Conservation (phyloP, 2,329 filamentous ascomycete species). For the Emmonsiellopsis sp. region DNA sequence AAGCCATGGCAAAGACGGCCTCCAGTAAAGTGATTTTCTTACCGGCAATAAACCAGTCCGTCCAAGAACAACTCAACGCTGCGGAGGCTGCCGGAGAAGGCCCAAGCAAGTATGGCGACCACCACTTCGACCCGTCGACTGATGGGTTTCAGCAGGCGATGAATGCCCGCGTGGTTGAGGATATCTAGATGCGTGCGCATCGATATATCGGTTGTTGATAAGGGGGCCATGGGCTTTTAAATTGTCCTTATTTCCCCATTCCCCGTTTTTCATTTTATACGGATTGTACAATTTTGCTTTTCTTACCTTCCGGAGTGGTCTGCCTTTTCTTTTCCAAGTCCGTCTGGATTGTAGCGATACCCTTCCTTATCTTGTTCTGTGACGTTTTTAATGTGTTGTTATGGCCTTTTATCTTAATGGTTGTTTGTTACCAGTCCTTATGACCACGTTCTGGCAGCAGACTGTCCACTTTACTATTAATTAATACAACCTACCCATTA, state of each 20-base stretch:
- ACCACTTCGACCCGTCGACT: conserved; percentile 25
- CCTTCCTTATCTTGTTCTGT: not conserved
- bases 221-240: not conserved
- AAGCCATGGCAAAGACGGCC: conserved; percentile 91
- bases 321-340: not conserved
- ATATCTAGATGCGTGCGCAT: conserved; percentile 52
- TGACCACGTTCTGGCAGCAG: too few relatives aligned
- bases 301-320: not conserved
- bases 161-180: conserved; percentile 73
- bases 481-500: too few relatives aligned
- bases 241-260: not conserved
- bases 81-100: conserved; percentile 48
- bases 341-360: not conserved
- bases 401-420: not conserved
- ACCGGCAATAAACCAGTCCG: conserved; percentile 55
- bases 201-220: not conserved
- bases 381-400: not conserved
- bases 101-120: conserved; percentile 39
- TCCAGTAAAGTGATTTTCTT: conserved; percentile 84
- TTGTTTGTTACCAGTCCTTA: too few relatives aligned
- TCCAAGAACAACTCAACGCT: conserved; percentile 41
- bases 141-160: conserved; percentile 71
- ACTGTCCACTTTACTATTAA: too few relatives aligned
- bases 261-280: not conserved
- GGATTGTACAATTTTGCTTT: too few relatives aligned